Base-by-base conservation (phyloP, 73 alveolate species). In the Stentor coeruleus region DNA sequence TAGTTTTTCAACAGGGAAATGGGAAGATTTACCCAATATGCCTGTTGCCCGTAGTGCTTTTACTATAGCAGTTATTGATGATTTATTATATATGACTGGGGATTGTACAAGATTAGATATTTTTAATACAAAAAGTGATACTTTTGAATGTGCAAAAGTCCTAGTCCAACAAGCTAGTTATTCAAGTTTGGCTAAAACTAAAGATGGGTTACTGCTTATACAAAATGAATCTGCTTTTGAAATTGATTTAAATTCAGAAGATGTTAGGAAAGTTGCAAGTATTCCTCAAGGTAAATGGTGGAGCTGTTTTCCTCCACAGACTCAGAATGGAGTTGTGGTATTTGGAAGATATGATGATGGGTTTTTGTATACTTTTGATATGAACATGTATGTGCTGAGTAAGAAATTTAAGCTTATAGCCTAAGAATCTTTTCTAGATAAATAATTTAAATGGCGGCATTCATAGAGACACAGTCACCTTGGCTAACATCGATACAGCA, bases 21-120 rank as follows among this genome's bases (percentile, higher is more conserved):
- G 79, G 41, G 79, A 66, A 66, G 37, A 31, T 11, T 11, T 66
- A 1, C 79, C 79, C 33, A 26, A 20, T 1, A 66, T 66, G 79
- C n/a, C n/a, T 66, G 40, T 20, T 66, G 79, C 79, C 20, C n/a
- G 79, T 28, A 66, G 79, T 31, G 37, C 40, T 31, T 66, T 66
- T 66, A 66, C 36, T 11, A 26, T 66, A 26, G 79, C 79, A 2
- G 37, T 26, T 26, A 20, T 33, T 33, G 14, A 20, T 66, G 79
- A 40, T 20, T 1, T 66, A 15, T 33, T 66, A 28, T 66, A 66
- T 33, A 66, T 66, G 79, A 15, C 79, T 26, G 79, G 79, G 20
- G 66, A 49, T 20, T 11, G 66, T 49, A 49, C 6, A 49, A 49
- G 66, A 49, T 20, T 49, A 11, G 66, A 49, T 20, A 20, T 20